phyloP scores from a whole-genome alignment of 148 eudicot species.

The Silene uniflora region DNA sequence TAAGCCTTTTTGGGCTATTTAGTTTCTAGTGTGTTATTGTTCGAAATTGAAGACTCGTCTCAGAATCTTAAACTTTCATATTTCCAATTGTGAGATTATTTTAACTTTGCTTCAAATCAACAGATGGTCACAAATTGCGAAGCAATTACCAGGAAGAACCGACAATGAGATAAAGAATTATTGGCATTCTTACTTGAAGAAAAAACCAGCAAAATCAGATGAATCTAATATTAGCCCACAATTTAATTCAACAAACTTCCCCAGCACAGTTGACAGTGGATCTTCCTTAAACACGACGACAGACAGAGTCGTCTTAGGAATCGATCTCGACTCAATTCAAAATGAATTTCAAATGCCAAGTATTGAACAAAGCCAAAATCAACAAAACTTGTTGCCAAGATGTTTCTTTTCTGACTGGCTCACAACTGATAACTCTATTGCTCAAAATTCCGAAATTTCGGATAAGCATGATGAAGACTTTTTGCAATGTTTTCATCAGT shows the following conservation, averaged over 20 bases:
- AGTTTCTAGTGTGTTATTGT: no score
- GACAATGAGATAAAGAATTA: constrained; percentile 73
- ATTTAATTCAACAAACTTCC: background rate
- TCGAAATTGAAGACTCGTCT: no score
- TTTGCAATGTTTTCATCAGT: constrained; percentile 12
- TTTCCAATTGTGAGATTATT: no score
- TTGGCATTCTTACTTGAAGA: constrained; percentile 67
- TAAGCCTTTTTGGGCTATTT: no score
- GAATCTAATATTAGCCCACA: background rate
- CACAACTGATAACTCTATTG: background rate
- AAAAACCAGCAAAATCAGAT: constrained; percentile 8
- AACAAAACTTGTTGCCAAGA: constrained; percentile 23
- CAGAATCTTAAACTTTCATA: no score
- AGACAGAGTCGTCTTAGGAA: background rate
- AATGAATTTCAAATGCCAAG: constrained; percentile 2
- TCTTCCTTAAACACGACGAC: background rate
- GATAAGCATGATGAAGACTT: constrained; percentile 19
- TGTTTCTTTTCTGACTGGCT: constrained; percentile 30
- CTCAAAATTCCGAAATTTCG: background rate
- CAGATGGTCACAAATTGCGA: constrained; percentile 81
- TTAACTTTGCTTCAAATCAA: background rate
- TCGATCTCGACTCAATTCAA: background rate
- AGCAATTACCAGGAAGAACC: constrained; percentile 64
- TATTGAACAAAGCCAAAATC: background rate
- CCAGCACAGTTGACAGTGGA: background rate